A percentile compares a stretch with the other conserved stretches of the same genome.
These are phyloP conservation scores for Fusarium graminum DNA, from an alignment of 2,329 filamentous ascomycete genomes.

Conservation along the genomic window DNA sequence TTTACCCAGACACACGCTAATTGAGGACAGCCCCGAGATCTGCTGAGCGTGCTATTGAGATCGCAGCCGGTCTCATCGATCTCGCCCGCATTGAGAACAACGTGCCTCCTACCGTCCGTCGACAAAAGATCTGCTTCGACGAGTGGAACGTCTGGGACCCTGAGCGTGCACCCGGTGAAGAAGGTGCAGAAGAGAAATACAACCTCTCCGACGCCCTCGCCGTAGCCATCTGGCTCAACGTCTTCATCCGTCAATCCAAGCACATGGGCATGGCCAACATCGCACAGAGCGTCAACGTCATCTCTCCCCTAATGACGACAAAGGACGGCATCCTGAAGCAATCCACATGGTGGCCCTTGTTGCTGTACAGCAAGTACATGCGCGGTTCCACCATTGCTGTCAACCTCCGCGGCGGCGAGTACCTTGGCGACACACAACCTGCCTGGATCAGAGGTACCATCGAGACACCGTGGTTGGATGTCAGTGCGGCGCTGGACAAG, in stretches of 20 bases:
- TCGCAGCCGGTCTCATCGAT: conserved; percentile 76
- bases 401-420: conserved; percentile 73
- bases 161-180: conserved; percentile 75
- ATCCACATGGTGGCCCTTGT: conserved; percentile 80
- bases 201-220: conserved; percentile 81
- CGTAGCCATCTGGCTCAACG: conserved; percentile 81
- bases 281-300: conserved; percentile 83
- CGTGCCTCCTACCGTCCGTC: conserved; percentile 69
- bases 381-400: conserved; percentile 76
- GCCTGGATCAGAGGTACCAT: conserved; percentile 74
- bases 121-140: conserved; percentile 82
- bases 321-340: conserved; percentile 74
- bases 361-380: conserved; percentile 71
- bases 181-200: conserved; percentile 80
- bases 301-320: conserved; percentile 80
- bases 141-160: conserved; percentile 91
- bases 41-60: conserved; percentile 80
- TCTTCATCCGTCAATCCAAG: conserved; percentile 78
- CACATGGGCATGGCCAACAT: conserved; percentile 84
- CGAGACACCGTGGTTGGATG: conserved; percentile 78
- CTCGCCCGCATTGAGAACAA: conserved; percentile 78
- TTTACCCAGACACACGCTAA: neutral
- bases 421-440: conserved; percentile 75
- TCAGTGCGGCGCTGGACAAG: conserved; percentile 69
- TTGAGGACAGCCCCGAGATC: conserved; percentile 67